Evolutionary conservation across 129 eudicot species (phyloP), one percentile per base, ranked within the genome.

Genomic region (Pseudognaphalium luteoalbum): DNA sequence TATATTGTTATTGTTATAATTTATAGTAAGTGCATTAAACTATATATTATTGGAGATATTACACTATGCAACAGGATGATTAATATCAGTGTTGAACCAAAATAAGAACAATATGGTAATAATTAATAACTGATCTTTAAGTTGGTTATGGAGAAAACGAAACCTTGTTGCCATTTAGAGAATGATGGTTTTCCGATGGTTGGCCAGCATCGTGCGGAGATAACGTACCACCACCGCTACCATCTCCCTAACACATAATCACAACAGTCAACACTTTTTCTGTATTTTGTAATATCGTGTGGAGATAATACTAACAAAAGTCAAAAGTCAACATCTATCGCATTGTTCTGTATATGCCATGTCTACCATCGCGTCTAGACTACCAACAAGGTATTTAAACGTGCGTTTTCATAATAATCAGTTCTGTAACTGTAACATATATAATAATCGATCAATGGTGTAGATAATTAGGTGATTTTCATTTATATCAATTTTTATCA

Each of bases 161-260:
- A 56, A 88, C 92, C 92, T 88, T 86, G 30, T 86, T 86, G 72
- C 85, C 86, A 51, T 71, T 76, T 56, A 82, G 83, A 72, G 78
- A 60, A 68, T 58, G 56, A 19, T 50, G 68, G 22, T 75, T 20
- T 61, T 67, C 80, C 32, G 69, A 80, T 17, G 73, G 75, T 35
- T 76, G 87, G 21, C 68, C 35, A 29, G 57, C 74, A 63, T 15
- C 73, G 1, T 77, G 69, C 4, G 83, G 84, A 80, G 87, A 78
- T 17, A 78, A 79, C 16, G 67, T 68, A 42, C 73, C 67, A 64
- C 62, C 68, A 28, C 54, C 14, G n/a, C 54, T 47, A 47, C 77
- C 82, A 19, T 81, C 81, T 66, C 74, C 87, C 90, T 83, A 19
- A 16, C 71, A 74, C 63, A 58, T 52, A 66, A 81, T 16, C 9